Evolutionary conservation across 73 alveolate species (phyloP).

Genomic region (Durusdinium trenchii): DNA sequence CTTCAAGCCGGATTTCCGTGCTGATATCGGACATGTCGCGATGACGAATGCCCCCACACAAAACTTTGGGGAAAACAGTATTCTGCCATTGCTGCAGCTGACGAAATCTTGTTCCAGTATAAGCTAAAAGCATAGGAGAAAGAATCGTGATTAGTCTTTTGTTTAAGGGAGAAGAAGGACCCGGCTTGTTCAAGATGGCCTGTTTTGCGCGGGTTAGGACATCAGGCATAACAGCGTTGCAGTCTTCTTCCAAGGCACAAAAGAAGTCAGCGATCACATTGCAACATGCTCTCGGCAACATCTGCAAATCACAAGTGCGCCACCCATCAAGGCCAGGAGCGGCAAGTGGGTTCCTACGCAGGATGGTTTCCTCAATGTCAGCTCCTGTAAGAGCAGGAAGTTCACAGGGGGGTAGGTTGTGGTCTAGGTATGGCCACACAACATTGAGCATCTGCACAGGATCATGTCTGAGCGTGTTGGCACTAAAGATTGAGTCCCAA

Average conservation of each 20-base stretch:
- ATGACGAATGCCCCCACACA: background rate
- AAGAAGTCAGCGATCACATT: background rate
- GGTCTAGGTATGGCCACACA: background rate
- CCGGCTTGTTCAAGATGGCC: background rate
- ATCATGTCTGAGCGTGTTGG: background rate
- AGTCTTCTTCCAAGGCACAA: background rate
- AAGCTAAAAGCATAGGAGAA: background rate
- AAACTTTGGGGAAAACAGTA: background rate
- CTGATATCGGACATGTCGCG: background rate
- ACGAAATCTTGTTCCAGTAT: background rate
- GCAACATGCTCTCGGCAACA: background rate
- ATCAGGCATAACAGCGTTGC: background rate
- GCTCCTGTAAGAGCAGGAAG: background rate
- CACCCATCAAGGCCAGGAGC: background rate
- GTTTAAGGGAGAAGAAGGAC: background rate
- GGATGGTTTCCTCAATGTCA: background rate
- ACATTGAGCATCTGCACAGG: background rate
- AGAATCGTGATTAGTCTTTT: background rate
- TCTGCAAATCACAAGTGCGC: background rate
- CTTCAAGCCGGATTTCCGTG: background rate
- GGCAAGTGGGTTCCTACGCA: background rate
- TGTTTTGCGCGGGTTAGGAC: background rate
- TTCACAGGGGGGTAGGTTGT: background rate
- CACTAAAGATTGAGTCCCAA: background rate
- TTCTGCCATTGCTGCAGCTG: background rate